Percentiles rank a stretch among this genome's conserved stretches.
Conservation (phyloP, 2,329 filamentous ascomycete species). For the Pseudogymnoascus sp. region DNA sequence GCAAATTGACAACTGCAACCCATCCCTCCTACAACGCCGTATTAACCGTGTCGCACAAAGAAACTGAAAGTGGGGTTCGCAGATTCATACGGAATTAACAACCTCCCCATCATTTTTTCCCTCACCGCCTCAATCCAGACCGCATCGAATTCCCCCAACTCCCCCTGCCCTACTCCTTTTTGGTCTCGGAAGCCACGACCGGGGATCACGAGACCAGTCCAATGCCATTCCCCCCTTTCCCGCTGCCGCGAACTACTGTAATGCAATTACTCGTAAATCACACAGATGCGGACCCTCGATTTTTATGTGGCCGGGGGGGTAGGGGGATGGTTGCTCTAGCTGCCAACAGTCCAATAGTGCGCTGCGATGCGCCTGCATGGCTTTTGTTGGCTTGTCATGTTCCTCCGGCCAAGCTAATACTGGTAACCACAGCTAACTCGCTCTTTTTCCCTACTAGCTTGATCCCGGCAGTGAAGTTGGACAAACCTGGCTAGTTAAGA, state of each 20-base stretch:
- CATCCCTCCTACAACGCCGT: neutral
- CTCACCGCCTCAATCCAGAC: slow-evolving; percentile 7
- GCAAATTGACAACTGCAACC: neutral
- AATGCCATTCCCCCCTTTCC: neutral
- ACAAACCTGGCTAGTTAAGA: slow-evolving; percentile 1
- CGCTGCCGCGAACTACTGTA: slow-evolving; percentile 1
- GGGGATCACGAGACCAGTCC: neutral
- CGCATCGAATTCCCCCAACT: neutral
- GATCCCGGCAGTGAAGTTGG: neutral
- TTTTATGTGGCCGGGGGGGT: neutral
- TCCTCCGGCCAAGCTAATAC: neutral
- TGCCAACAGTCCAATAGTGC: neutral
- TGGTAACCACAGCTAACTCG: neutral
- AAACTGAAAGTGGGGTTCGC: neutral
- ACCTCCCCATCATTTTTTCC: neutral
- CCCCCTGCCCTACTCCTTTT: neutral
- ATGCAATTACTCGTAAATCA: slow-evolving; percentile 4
- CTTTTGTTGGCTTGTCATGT: neutral
- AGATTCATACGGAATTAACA: neutral
- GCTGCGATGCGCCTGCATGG: neutral
- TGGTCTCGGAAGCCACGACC: neutral
- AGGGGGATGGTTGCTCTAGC: too few relatives aligned
- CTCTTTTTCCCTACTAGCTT: neutral
- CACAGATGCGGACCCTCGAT: slow-evolving; percentile 1
- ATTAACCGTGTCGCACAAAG: neutral